Evolutionary conservation across 768 basidiomycete genomes (phyloP), one percentile per base, ranked within the genome.

Genomic region (Baorangia bicolor): DNA sequence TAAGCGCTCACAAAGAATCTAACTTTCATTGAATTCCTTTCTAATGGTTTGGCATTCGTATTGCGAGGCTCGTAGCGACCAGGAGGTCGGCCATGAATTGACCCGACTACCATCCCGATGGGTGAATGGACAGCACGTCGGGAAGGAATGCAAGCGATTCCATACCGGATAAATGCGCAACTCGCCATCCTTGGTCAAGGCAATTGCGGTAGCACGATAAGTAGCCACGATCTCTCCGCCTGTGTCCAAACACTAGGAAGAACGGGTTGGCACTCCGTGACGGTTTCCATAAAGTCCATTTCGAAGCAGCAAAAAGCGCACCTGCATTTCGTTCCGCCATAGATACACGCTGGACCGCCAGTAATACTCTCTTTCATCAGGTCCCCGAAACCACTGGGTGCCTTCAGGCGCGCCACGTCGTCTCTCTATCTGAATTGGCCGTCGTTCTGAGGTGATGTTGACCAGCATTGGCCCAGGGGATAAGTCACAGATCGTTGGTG

Each of bases 11-110:
- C 37, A 20, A 8, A 35, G 4, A 11, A 44, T 27, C 11, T 23
- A 13, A 20, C 5, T 31, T 20, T 25, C 12, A n/a, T 13, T 16
- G 10, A n/a, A 35, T 23, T 37, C 8, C 33, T 21, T 41, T 30
- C 38, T 51, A 72, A 49, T 64, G 49, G 35, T 31, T 46, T 11
- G 64, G 61, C 3, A 49, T 66, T 30, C 66, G 60, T 50, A 70
- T 56, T 16, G 70, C 64, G 25, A 68, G 66, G 45, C 54, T 58
- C 8, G 65, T 68, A 35, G 70, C 68, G 2, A 71, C 68, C 23
- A 70, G 35, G n/a, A 70, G 53, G 43, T 72, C 65, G 11, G 43
- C 56, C 68, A 68, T 64, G 37, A 57, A 64, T 25, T 55, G 66
- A 30, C 64, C 65, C 1, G 51, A 38, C 68, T 72, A 49, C 25